Evolutionary conservation across 2,329 filamentous ascomycete genomes (phyloP).

Genomic region (Aureobasidium sp.): DNA sequence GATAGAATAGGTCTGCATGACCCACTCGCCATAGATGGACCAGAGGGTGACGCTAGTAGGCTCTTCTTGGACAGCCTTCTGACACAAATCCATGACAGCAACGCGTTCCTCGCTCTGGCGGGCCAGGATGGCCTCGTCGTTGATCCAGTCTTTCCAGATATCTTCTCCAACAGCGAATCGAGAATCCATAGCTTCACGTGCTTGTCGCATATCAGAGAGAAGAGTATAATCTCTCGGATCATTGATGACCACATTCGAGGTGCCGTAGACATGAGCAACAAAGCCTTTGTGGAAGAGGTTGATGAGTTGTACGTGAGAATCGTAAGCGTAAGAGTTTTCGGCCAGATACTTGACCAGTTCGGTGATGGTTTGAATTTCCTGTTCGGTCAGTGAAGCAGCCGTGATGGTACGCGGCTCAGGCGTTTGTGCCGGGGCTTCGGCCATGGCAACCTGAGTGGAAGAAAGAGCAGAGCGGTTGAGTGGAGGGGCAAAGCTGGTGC

Average conservation of each 20-base stretch:
- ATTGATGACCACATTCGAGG: conserved; percentile 13
- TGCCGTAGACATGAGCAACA: conserved; percentile 29
- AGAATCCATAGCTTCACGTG: conserved; percentile 50
- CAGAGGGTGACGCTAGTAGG: conserved; percentile 66
- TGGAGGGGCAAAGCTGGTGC: conserved; percentile 23
- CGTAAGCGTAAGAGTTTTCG: conserved; percentile 42
- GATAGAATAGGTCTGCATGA: conserved; percentile 60
- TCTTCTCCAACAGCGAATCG: conserved; percentile 66
- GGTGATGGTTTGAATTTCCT: conserved; percentile 35
- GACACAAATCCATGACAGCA: conserved; percentile 62
- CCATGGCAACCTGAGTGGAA: conserved; percentile 38
- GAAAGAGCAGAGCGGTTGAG: conserved; percentile 34
- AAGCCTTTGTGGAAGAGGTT: conserved; percentile 41
- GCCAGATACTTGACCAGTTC: conserved; percentile 34
- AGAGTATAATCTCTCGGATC: conserved; percentile 36
- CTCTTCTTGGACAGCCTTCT: conserved; percentile 60
- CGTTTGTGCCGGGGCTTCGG: conserved; percentile 35
- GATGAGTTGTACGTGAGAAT: conserved; percentile 39
- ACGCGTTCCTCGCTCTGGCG: conserved; percentile 58
- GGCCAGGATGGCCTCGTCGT: conserved; percentile 58
- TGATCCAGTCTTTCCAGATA: conserved; percentile 67
- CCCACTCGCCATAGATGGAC: conserved; percentile 70
- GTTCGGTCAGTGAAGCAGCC: conserved; percentile 33
- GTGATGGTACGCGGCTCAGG: conserved; percentile 34
- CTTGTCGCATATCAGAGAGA: conserved; percentile 37